Evolutionary conservation across 768 basidiomycete genomes (phyloP).

Genomic region (Amanita jacksonii): DNA sequence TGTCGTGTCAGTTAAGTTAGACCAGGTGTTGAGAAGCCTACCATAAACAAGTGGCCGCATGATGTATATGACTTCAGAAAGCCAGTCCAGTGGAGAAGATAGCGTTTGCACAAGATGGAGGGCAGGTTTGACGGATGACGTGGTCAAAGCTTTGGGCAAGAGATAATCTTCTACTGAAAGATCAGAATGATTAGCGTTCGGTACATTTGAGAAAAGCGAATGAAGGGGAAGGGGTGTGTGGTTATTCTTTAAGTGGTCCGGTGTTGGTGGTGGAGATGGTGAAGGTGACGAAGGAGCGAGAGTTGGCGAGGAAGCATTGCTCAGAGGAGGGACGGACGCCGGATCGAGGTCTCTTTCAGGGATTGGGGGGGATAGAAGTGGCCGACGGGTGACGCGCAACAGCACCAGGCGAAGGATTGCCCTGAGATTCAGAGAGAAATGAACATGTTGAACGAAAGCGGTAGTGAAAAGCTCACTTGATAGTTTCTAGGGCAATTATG

Average conservation of each 20-base stretch:
- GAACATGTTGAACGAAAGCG: constrained; percentile 6
- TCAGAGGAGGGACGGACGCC: constrained; percentile 45
- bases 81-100: constrained; percentile 60
- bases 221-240: constrained; percentile 57
- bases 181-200: constrained; percentile 22
- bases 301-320: constrained; percentile 48
- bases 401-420: constrained; percentile 65
- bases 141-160: constrained; percentile 70
- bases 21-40: constrained; percentile 17
- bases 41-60: constrained; percentile 73
- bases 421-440: constrained; percentile 30
- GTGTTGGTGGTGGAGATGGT: constrained; percentile 50
- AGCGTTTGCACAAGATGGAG: constrained; percentile 55
- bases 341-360: constrained; percentile 88
- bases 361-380: constrained; percentile 67
- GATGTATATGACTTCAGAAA: constrained; percentile 62
- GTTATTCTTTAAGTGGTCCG: constrained; percentile 79
- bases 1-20: no score
- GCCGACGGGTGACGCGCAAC: constrained; percentile 65
- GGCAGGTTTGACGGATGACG: constrained; percentile 63
- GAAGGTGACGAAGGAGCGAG: constrained; percentile 48
- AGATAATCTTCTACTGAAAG: constrained; percentile 70
- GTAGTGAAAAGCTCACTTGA: constrained; percentile 55
- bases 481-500: constrained; percentile 64
- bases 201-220: constrained; percentile 31